Percentiles rank a stretch among this genome's conserved stretches.
These are phyloP conservation scores for Catharanthus roseus DNA, from an alignment of 257 asterid genomes.

Conservation along the genomic window DNA sequence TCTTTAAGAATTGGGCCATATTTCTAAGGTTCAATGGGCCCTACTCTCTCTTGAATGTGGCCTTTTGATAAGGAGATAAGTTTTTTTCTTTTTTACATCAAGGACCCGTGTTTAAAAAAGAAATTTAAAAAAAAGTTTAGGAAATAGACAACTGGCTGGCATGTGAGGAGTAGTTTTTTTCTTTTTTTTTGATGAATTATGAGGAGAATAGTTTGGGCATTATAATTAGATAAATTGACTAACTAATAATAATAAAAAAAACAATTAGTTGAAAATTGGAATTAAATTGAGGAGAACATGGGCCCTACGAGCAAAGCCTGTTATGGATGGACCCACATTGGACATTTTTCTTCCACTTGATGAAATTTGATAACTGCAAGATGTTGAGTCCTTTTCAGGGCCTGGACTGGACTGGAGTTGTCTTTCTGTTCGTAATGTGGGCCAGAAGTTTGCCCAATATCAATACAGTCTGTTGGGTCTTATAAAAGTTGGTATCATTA, in stretches of 20 bases:
- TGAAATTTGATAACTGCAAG: conserved; percentile 12
- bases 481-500: conserved; percentile 14
- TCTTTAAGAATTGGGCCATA: too few species aligned
- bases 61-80: too few species aligned
- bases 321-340: conserved; percentile 31
- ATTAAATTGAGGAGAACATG: background rate
- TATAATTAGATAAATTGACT: background rate
- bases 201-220: too few species aligned
- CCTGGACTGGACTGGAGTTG: conserved; percentile 38
- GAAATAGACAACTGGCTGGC: too few species aligned
- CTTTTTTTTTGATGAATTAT: too few species aligned
- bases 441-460: conserved; percentile 21
- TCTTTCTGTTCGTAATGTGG: conserved; percentile 37
- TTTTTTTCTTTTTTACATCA: too few species aligned
- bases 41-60: too few species aligned
- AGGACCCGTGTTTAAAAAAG: too few species aligned
- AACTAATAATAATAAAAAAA: background rate
- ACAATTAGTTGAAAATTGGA: too few species aligned
- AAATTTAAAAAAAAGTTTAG: too few species aligned
- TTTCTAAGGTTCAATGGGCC: too few species aligned
- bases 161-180: too few species aligned
- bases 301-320: conserved; percentile 5
- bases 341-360: conserved; percentile 19
- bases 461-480: conserved; percentile 10
- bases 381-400: conserved; percentile 40